These are phyloP conservation scores for Plectosphaerella cucumerina DNA, from an alignment of 2,329 filamentous ascomycete species.

Conservation along the genomic window DNA sequence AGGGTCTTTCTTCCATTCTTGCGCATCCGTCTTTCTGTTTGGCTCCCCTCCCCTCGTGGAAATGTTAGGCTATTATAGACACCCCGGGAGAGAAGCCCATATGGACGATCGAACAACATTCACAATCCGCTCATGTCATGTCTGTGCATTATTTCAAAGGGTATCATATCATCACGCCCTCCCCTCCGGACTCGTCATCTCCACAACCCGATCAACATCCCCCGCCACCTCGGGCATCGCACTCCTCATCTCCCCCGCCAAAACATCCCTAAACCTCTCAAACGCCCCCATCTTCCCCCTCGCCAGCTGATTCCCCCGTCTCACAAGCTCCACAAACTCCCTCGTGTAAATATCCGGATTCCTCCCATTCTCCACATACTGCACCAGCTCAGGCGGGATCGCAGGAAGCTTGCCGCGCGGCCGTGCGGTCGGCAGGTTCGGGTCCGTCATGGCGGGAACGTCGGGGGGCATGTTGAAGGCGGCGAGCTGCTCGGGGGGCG, in stretches of 20 bases:
- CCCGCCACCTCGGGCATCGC: constrained; percentile 56
- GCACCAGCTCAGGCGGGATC: constrained; percentile 59
- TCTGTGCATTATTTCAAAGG: not conserved
- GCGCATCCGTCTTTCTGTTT: not conserved
- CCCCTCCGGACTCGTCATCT: constrained; percentile 28
- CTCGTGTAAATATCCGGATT: constrained; percentile 73
- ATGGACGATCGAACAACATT: too few species aligned
- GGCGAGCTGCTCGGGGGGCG: constrained; percentile 8
- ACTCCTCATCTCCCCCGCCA: constrained; percentile 53
- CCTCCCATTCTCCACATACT: constrained; percentile 67
- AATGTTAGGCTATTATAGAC: not conserved
- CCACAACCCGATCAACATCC: constrained; percentile 48
- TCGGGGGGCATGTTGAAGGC: constrained; percentile 41
- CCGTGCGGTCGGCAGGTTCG: constrained; percentile 6
- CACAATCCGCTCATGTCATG: not conserved
- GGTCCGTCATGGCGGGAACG: constrained; percentile 48
- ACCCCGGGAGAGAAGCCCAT: too few species aligned
- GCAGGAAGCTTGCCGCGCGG: constrained; percentile 35
- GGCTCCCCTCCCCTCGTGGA: not conserved
- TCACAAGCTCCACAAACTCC: constrained; percentile 67
- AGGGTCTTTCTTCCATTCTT: not conserved
- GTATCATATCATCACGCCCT: not conserved
- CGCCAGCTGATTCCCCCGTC: constrained; percentile 63
- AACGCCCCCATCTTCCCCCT: constrained; percentile 62
- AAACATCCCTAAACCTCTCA: constrained; percentile 54